Percentiles rank a stretch among this genome's conserved stretches.
Conservation (phyloP, 768 basidiomycete species). For the Pholiota microspora region DNA sequence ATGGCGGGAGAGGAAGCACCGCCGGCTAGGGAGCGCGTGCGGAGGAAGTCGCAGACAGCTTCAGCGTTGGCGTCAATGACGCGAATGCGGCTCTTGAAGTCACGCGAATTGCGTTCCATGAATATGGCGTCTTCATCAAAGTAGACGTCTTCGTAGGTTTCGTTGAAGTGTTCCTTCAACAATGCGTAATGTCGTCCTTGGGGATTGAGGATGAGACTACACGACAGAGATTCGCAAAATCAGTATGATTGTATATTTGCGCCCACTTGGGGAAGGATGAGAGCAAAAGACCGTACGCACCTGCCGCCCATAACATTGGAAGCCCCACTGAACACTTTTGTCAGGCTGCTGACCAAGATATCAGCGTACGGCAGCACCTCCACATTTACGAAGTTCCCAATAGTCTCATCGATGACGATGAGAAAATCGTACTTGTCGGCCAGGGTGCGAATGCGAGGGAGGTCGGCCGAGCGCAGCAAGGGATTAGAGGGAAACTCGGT, state of each 20-base stretch:
- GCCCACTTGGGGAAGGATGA: not conserved
- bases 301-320: slow-evolving; percentile 98
- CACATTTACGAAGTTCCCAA: slow-evolving; percentile 94
- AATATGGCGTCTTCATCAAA: slow-evolving; percentile 91
- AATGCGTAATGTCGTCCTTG: slow-evolving; percentile 61
- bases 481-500: slow-evolving; percentile 97
- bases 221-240: not conserved
- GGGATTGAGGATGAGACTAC: slow-evolving; percentile 87
- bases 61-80: slow-evolving; percentile 82
- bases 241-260: not conserved
- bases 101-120: slow-evolving; percentile 98
- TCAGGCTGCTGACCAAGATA: slow-evolving; percentile 87
- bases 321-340: slow-evolving; percentile 93
- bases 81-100: slow-evolving; percentile 75
- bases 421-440: slow-evolving; percentile 89
- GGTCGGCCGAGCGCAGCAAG: slow-evolving; percentile 79
- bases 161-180: slow-evolving; percentile 59
- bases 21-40: slow-evolving; percentile 48
- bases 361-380: slow-evolving; percentile 86
- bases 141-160: slow-evolving; percentile 79
- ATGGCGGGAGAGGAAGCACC: slow-evolving; percentile 46
- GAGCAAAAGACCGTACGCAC: slow-evolving; percentile 40
- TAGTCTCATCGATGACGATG: slow-evolving; percentile 90
- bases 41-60: slow-evolving; percentile 77
- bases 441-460: slow-evolving; percentile 68